A percentile compares a stretch with the other conserved stretches of the same genome.
Conservation (phyloP, 1,139 yeast genomes). For the Zygosaccharomyces sapae region DNA sequence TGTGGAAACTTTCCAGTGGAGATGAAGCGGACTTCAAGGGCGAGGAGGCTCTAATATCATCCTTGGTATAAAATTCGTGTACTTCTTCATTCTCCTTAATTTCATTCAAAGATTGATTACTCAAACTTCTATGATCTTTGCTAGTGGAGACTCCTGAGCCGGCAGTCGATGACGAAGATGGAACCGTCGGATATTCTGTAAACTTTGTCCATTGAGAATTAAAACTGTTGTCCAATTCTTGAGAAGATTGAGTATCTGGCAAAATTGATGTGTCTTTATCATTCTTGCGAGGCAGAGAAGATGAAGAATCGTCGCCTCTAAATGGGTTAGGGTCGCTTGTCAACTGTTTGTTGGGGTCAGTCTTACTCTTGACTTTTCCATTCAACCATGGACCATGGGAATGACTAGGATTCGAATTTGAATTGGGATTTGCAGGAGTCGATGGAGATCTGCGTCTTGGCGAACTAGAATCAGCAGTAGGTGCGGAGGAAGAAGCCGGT, state of each 20-base stretch:
- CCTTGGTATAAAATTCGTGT: slow-evolving; percentile 21
- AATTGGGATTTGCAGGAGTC: slow-evolving; percentile 18
- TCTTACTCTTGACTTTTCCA: slow-evolving; percentile 9
- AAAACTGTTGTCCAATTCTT: slow-evolving; percentile 15
- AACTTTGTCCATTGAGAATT: slow-evolving; percentile 11
- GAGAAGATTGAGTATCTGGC: slow-evolving; percentile 23
- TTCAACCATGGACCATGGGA: slow-evolving; percentile 2
- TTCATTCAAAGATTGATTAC: slow-evolving; percentile 30
- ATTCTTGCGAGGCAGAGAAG: not conserved
- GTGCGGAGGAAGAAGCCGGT: not conserved
- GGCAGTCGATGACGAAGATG: slow-evolving; percentile 16
- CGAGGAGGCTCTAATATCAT: slow-evolving; percentile 6
- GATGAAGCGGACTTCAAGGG: slow-evolving; percentile 9
- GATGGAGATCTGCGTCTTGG: slow-evolving; percentile 27
- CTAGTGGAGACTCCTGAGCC: slow-evolving; percentile 12
- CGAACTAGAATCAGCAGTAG: slow-evolving; percentile 7
- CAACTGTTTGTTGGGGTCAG: slow-evolving; percentile 13
- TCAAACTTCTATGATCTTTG: slow-evolving; percentile 21
- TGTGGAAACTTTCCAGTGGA: slow-evolving; percentile 7
- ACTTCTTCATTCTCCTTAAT: slow-evolving; percentile 34
- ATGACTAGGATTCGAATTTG: not conserved
- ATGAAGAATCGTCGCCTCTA: slow-evolving; percentile 7
- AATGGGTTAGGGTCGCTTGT: slow-evolving; percentile 18
- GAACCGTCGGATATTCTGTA: slow-evolving; percentile 16
- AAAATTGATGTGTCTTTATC: not conserved